Conservation (phyloP, 305 asterid species). For the Fraxinus floribunda region DNA sequence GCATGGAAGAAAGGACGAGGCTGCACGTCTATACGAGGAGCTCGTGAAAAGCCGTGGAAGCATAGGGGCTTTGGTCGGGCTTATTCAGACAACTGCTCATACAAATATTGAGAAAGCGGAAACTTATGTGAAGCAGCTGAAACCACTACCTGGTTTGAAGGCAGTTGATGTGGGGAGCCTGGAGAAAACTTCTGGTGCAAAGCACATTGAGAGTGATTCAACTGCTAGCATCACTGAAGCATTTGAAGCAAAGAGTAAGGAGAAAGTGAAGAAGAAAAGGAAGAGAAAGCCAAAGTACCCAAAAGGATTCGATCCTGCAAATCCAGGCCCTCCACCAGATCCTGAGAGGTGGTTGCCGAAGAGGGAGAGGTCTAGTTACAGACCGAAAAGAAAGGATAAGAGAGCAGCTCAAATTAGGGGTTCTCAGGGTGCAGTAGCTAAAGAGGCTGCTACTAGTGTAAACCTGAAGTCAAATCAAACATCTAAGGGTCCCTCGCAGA, state of each 20-base stretch:
- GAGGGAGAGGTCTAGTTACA: slow-evolving; percentile 87
- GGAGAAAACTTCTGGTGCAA: slow-evolving; percentile 93
- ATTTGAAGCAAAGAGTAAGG: slow-evolving; percentile 69
- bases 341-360: slow-evolving; percentile 93
- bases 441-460: slow-evolving; percentile 44
- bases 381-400: slow-evolving; percentile 90
- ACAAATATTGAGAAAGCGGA: slow-evolving; percentile 78
- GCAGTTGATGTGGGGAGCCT: slow-evolving; percentile 60
- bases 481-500: no score
- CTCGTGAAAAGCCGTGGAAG: slow-evolving; percentile 66
- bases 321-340: slow-evolving; percentile 92
- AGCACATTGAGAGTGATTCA: slow-evolving; percentile 48
- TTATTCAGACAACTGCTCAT: slow-evolving; percentile 67
- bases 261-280: slow-evolving; percentile 76
- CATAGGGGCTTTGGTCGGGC: slow-evolving; percentile 77
- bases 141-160: slow-evolving; percentile 67
- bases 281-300: slow-evolving; percentile 95
- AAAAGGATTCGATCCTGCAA: slow-evolving; percentile 87
- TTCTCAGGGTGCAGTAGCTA: slow-evolving; percentile 85
- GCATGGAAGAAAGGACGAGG: slow-evolving; percentile 79
- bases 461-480: no score
- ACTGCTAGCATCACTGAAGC: slow-evolving; percentile 38
- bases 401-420: slow-evolving; percentile 85
- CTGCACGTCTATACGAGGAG: slow-evolving; percentile 71
- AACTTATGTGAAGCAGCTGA: slow-evolving; percentile 69